Evolutionary conservation across 108 stramenopile species (phyloP).

Genomic region (Skeletonema tropicum): DNA sequence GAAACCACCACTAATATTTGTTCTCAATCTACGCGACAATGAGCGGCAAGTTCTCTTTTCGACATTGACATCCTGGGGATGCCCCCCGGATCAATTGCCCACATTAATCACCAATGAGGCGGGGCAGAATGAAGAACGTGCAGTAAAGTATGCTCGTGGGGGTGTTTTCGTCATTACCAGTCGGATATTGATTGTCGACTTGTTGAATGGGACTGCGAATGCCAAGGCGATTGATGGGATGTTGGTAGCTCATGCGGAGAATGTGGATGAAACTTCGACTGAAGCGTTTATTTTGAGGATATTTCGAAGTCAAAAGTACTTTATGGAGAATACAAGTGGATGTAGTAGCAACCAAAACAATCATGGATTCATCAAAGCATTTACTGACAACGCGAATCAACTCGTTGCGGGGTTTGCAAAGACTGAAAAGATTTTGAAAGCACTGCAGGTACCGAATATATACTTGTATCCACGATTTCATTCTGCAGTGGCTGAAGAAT

Average conservation of each 20-base stretch:
- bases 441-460: constrained; percentile 80
- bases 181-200: constrained; percentile 96
- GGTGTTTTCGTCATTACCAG: constrained; percentile 89
- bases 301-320: constrained; percentile 74
- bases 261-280: constrained; percentile 86
- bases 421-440: constrained; percentile 86
- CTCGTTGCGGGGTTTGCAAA: constrained; percentile 85
- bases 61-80: constrained; percentile 77
- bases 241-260: constrained; percentile 92
- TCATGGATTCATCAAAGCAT: constrained; percentile 93
- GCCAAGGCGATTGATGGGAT: constrained; percentile 86
- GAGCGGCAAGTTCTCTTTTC: constrained; percentile 66
- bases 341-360: constrained; percentile 2
- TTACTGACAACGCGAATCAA: constrained; percentile 88
- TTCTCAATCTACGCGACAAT: constrained; percentile 71
- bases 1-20: constrained; percentile 73
- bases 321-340: constrained; percentile 15
- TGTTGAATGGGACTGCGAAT: constrained; percentile 77
- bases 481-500: constrained; percentile 68
- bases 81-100: constrained; percentile 68
- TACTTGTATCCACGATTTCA: constrained; percentile 97
- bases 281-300: constrained; percentile 97
- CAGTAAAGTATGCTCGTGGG: constrained; percentile 63
- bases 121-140: constrained; percentile 75
- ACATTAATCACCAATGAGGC: constrained; percentile 79